Evolutionary conservation across 2,329 filamentous ascomycete genomes (phyloP).

Genomic region (Berkeleyomyces rouxiae): DNA sequence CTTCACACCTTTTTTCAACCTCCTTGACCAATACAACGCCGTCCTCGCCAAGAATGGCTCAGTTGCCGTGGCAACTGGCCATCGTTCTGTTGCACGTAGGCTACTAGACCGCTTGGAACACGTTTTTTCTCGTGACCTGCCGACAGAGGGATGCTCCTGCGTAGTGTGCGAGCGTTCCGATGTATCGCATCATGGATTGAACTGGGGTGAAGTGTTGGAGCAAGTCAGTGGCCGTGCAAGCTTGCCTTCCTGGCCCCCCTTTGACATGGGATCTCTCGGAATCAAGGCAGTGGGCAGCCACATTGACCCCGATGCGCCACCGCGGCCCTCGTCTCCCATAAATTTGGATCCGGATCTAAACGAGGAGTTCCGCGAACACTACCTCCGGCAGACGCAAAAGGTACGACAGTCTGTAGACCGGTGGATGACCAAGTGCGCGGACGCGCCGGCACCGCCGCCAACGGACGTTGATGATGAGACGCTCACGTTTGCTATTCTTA

Average conservation of each 20-base stretch:
- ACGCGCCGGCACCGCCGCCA: conserved; percentile 56
- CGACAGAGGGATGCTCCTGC: conserved; percentile 69
- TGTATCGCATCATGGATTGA: conserved; percentile 54
- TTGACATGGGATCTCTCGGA: conserved; percentile 50
- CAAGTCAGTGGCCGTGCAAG: conserved; percentile 79
- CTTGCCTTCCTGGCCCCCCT: conserved; percentile 76
- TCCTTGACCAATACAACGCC: conserved; percentile 71
- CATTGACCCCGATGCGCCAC: conserved; percentile 40
- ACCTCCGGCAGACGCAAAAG: conserved; percentile 80
- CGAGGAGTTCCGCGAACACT: conserved; percentile 84
- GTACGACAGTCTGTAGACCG: conserved; percentile 80
- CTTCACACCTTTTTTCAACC: conserved; percentile 66
- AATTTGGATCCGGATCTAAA: conserved; percentile 87
- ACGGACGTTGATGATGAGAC: conserved; percentile 92
- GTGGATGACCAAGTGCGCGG: conserved; percentile 71
- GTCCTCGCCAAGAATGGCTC: conserved; percentile 76
- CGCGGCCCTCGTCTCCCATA: conserved; percentile 42
- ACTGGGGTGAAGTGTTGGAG: conserved; percentile 92
- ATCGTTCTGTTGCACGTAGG: conserved; percentile 80
- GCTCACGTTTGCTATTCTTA: conserved; percentile 81
- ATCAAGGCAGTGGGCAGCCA: conserved; percentile 42
- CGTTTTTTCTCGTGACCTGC: conserved; percentile 85
- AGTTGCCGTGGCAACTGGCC: conserved; percentile 85
- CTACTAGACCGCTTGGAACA: conserved; percentile 81
- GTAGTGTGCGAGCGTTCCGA: conserved; percentile 56